Base-by-base conservation (phyloP, 768 basidiomycete genomes). In the Pleurotus pulmonarius region DNA sequence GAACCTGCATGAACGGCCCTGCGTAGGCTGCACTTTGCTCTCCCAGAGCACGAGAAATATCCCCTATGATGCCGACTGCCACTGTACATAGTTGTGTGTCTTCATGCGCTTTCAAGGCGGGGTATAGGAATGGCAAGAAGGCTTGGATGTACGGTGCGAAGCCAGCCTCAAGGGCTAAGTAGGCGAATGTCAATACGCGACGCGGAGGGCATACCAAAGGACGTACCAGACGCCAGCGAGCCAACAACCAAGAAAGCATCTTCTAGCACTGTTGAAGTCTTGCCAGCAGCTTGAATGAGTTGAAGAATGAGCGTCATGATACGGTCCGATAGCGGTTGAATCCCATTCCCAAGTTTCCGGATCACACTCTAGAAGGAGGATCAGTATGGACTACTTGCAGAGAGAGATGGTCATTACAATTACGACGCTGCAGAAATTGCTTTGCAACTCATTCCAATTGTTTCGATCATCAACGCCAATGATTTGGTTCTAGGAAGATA, bases 391-490 rank as follows among this genome's bases (percentile, higher is more conserved):
- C 25, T 8, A 48, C 25, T 16, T 25, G 37, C 18, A 37, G 12
- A 5, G 53, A 18, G 46, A 49, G 11, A 25, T 5, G 5, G 41
- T 5, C 41, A 46, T 37, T 66, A 93, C 92, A 55, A 92, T 90
- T 53, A 92, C 79, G 46, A 97, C 90, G 61, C 88, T 86, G 69
- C 94, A 97, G 63, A 98, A 81, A 73, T 96, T 97, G 73, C 92
- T 88, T 69, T 97, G 95, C 22, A 99, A 79, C 69, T 99, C 96
- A 66, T 97, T 97, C 94, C 96, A 97, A 75, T 97, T 99, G 72
- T 94, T 95, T 60, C 92, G 87, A 67, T 99, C 97, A 70, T 99
- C 97, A 15, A 87, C 78, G 44, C 97, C 97, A 39, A 99, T 77
- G 56, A 98, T 89, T 73, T 98, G 95, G 69, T 90, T 92, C 85